phyloP scores from a whole-genome alignment of 176 grass and related monocot genomes.

The Triticum monococcum region DNA sequence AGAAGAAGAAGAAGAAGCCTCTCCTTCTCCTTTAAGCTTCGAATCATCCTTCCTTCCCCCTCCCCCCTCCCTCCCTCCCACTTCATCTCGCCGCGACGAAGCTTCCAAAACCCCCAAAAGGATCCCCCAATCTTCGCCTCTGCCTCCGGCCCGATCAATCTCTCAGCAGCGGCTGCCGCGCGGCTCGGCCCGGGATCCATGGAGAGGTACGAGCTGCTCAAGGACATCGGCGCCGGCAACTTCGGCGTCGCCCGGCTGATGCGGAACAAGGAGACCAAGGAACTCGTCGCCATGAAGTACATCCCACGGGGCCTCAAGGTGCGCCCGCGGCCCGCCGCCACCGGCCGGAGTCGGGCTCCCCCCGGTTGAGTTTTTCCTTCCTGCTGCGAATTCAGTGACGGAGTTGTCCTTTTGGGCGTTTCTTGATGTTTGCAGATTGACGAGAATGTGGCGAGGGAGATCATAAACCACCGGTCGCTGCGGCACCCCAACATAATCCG shows the following conservation, averaged over 20 bases:
- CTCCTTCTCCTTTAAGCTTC: conserved; percentile 43
- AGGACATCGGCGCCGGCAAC: conserved; percentile 89
- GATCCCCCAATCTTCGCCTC: background rate
- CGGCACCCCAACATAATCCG: conserved; percentile 78
- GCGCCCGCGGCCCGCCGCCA: background rate
- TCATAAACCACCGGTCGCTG: conserved; percentile 75
- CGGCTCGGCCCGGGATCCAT: conserved; percentile 26
- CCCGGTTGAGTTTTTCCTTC: background rate
- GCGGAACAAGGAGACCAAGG: conserved; percentile 87
- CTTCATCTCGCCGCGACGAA: background rate
- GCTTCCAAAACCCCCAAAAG: background rate
- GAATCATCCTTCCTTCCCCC: conserved; percentile 36
- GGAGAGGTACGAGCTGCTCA: conserved; percentile 98
- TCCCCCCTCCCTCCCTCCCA: background rate
- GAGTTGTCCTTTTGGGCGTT: background rate
- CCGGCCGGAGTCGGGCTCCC: background rate
- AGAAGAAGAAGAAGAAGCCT: background rate
- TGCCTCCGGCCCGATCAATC: background rate
- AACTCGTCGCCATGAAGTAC: conserved; percentile 97
- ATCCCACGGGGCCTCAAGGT: conserved; percentile 81
- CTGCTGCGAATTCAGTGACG: background rate
- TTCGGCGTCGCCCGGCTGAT: conserved; percentile 84
- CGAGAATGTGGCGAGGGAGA: conserved; percentile 81
- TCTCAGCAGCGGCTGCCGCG: no score
- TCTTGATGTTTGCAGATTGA: conserved; percentile 45